Base-by-base conservation (phyloP, 2,329 filamentous ascomycete genomes). In the Trichophyton schoenleinii region DNA sequence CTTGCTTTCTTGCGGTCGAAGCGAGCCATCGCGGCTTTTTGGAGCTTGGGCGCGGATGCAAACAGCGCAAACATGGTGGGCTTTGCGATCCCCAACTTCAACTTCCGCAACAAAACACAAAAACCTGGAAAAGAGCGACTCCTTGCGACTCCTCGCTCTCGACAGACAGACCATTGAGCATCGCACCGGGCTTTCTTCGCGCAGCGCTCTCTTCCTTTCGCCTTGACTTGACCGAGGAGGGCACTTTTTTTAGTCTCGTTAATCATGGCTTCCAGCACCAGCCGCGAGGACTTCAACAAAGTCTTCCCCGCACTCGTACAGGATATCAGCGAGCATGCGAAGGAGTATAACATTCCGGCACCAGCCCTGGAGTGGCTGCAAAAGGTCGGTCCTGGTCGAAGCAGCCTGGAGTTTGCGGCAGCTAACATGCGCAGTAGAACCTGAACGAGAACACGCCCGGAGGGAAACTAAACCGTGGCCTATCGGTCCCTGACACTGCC, bases 401-500 rank as follows among this genome's bases (percentile, higher is more conserved):
- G 5, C 6, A 18, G 61, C 13, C 3, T 34, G 5, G 15, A 1
- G n/a, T 13, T 31, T 18, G 8, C 22, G 20, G n/a, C 41, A 49
- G 34, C 59, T 60, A 57, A 60, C 48, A n/a, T 38, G 34, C 8
- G 15, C 34, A 28, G 15, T 69, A 96, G 90, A 87, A 83, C 64
- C 82, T 97, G 70, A 83, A 91, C 72, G 82, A 84, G 78, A 99
- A 99, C 78, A 85, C 89, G 5, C 79, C 94, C 60, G 94, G 94
- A 68, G 94, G 94, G 73, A 99, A 99, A 81, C 96, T 91, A 80
- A 99, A 99, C 80, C 90, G 94, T 71, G 94, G 94, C 78, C 95
- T 99, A 84, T 97, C 69, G 64, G 74, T 73, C 68, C 69, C 70
- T 58, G 74, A 75, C 64, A 73, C 69, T 69, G 68, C 68, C 65